Evolutionary conservation across 768 basidiomycete species (phyloP).

Genomic region (Trametes punicea): DNA sequence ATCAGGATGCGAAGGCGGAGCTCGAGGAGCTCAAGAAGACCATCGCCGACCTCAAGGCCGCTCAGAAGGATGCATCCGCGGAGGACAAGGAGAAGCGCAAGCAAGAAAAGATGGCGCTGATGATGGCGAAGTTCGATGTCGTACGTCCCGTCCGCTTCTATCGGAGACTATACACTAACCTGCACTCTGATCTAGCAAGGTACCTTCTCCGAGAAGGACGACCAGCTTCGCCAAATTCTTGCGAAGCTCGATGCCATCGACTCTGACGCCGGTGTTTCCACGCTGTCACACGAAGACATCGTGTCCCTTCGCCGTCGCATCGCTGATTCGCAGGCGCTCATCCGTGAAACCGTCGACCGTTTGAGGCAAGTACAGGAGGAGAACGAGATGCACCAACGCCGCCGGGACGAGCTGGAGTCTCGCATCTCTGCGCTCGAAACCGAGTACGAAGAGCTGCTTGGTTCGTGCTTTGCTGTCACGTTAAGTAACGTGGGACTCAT

Average conservation of each 20-base stretch:
- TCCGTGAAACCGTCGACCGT: constrained; percentile 87
- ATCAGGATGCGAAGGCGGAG: constrained; percentile 79
- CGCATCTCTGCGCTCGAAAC: constrained; percentile 78
- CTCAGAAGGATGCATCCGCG: constrained; percentile 79
- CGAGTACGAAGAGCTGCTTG: constrained; percentile 96
- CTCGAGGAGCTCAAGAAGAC: constrained; percentile 86
- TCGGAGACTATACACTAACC: background rate
- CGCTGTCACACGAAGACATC: constrained; percentile 73
- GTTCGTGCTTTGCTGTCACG: constrained; percentile 40
- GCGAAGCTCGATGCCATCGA: constrained; percentile 83
- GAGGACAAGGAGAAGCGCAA: constrained; percentile 99
- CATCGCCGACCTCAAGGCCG: constrained; percentile 71
- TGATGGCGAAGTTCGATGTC: constrained; percentile 99
- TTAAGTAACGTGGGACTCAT: background rate
- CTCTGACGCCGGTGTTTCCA: constrained; percentile 47
- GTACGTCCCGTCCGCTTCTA: constrained; percentile 44
- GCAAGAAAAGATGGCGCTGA: constrained; percentile 98
- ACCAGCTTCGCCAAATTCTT: constrained; percentile 81
- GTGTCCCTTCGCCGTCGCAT: constrained; percentile 83
- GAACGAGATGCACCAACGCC: constrained; percentile 75
- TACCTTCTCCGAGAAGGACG: constrained; percentile 94
- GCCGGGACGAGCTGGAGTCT: constrained; percentile 85
- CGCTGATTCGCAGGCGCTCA: constrained; percentile 79
- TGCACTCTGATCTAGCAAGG: constrained; percentile 56
- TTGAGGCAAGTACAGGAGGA: constrained; percentile 90